Evolutionary conservation across 2,329 filamentous ascomycete species (phyloP), one percentile per base, ranked within the genome.

Genomic region (Penicillium freii): DNA sequence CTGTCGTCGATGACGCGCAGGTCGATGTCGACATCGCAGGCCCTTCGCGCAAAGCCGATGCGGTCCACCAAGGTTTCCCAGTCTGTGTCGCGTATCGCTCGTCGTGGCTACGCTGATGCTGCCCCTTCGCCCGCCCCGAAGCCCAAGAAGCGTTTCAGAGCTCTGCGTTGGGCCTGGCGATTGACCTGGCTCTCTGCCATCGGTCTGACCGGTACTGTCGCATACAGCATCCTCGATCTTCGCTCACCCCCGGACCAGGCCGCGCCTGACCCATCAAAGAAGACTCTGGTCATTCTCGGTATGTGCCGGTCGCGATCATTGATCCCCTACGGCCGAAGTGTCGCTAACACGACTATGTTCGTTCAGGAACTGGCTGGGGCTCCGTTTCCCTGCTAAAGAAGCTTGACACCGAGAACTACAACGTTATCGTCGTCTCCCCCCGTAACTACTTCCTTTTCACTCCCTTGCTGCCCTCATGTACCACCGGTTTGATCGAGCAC

Each of bases 391-490:
- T 99, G 60, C 86, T 99, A 66, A 99, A 99, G 86, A 97, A 96
- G 76, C 90, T 99, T 77, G 92, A 99, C 74, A 97, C 93, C 61
- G 90, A 96, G 77, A 96, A 97, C 84, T 99, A 97, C 86, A 97
- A 99, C 77, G 93, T 97, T 77, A 78, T 97, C 73, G 92, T 99
- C 75, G 91, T 99, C 76, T 97, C 94, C 49, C 94, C 94, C 54
- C 91, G 94, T 75, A 99, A 99, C 81, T 99, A 96, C 85, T 99
- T 99, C 87, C 88, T 99, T 67, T 99, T 99, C 84, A 99, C 94
- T 31, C 94, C 94, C 59, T 87, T 99, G 58, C 86, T 99, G 61
- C 94, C 94, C 64, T 97, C 93, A 73, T 99, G 94, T 80, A 97
- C 94, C 51, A 97, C 93, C 65, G 94, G 94, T 70, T 89, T 91